Base-by-base conservation (phyloP, 768 basidiomycete genomes). In the Mycena galericulata region DNA sequence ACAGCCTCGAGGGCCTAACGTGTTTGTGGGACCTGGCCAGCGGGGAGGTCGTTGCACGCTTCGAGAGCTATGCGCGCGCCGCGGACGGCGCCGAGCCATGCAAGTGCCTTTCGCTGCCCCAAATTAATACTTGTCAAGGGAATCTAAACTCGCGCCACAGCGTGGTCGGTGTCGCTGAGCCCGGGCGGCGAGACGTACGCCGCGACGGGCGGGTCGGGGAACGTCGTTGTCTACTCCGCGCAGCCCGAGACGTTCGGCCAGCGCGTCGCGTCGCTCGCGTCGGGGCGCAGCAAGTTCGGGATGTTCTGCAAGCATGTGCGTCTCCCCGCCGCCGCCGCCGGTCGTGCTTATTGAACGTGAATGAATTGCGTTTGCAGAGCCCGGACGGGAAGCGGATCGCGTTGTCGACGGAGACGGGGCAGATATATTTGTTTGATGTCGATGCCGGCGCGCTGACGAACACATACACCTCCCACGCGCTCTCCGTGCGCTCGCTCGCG, bases 381-480 rank as follows among this genome's bases (percentile, higher is more conserved):
- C 95, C 96, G 17, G 94, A 97, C 75, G 96, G 96, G 45, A 86
- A 86, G 70, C 88, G 89, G 46, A 79, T 98, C 51, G 96, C 94
- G 18, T 84, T 97, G 70, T 89, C 95, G 4, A 89, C 90, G 11
- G 96, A 97, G 78, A 86, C 89, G 1, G 96, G 96, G n/a, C 92
- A 95, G 73, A 91, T 97, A 60, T 94, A 88, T 77, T 83, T 98
- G 47, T 92, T 96, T 69, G 96, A 97, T 77, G 77, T 92, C 41
- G 91, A 93, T 75, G 85, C 92, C 2, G 83, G 82, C 66, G 79
- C 89, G 9, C 80, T 97, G 47, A 79, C 86, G 0, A 83, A 88
- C 4, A 93, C 92, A 3, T 97, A 91, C 79, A 89, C 90, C 6
- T 94, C 94, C 3, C 96, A 98, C 77, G 95, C 94, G 12, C 95